These are phyloP conservation scores for Rhodotorula graminis DNA, from an alignment of 768 basidiomycete genomes.

Conservation along the genomic window DNA sequence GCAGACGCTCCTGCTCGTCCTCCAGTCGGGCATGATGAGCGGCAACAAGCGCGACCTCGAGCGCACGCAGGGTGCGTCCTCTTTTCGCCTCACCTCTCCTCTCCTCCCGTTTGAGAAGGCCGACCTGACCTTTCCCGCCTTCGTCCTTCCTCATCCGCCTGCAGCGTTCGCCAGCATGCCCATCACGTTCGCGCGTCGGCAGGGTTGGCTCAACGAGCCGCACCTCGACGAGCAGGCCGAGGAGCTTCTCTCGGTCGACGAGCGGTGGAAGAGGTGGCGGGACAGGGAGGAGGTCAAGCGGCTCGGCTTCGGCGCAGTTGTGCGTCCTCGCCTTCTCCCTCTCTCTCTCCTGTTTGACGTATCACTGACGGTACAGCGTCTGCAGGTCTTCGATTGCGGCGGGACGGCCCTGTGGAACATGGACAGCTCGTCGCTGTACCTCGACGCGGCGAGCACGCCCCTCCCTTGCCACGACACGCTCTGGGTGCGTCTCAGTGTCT, in stretches of 20 bases:
- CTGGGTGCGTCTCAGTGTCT: conserved; percentile 24
- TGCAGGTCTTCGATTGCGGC: conserved; percentile 31
- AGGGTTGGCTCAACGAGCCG: conserved; percentile 32
- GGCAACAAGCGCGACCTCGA: conserved; percentile 39
- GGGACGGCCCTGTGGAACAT: conserved; percentile 32
- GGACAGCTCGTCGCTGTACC: conserved; percentile 22
- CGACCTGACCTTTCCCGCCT: neutral
- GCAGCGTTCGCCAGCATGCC: conserved; percentile 32
- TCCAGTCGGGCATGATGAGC: conserved; percentile 33
- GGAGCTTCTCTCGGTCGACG: conserved; percentile 22
- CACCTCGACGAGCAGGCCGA: conserved; percentile 15
- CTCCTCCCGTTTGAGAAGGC: no score
- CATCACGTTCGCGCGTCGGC: conserved; percentile 26
- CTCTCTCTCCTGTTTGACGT: no score
- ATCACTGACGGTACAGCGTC: neutral
- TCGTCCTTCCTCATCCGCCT: no score
- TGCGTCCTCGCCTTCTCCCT: conserved; percentile 5
- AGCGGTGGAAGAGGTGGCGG: conserved; percentile 35
- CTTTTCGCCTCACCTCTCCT: no score
- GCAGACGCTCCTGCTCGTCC: conserved; percentile 23
- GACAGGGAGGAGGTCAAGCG: conserved; percentile 35
- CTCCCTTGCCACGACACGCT: conserved; percentile 29
- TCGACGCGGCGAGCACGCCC: conserved; percentile 30
- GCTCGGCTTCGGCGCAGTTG: conserved; percentile 31
- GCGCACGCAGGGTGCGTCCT: conserved; percentile 20